phyloP scores from a whole-genome alignment of 805 yeast species.

The Candida ulmi region DNA sequence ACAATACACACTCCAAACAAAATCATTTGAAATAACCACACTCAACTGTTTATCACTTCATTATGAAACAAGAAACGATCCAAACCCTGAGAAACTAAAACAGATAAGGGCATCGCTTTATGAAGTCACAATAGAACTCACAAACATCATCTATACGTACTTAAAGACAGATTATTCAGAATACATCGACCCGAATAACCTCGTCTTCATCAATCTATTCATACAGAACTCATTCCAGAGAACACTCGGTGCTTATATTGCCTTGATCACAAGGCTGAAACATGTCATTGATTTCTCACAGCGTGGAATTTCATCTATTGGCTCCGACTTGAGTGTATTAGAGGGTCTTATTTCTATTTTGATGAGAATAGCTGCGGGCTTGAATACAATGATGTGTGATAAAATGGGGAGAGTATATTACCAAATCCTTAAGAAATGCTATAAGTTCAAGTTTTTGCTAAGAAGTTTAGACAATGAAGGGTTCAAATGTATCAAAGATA shows the following conservation, averaged over 20 bases:
- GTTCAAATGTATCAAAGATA: conserved; percentile 19
- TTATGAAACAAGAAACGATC: conserved; percentile 14
- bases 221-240: conserved; percentile 17
- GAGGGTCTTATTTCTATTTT: conserved; percentile 1
- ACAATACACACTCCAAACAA: conserved; percentile 12
- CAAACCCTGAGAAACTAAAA: conserved; percentile 9
- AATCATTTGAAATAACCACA: conserved; percentile 13
- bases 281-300: conserved; percentile 17
- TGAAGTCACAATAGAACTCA: conserved; percentile 6
- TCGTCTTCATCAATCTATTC: conserved; percentile 12
- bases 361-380: conserved; percentile 12
- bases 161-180: conserved; percentile 10
- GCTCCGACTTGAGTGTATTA: not conserved
- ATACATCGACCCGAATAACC: conserved; percentile 12
- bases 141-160: conserved; percentile 12
- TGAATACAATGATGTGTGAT: conserved; percentile 15
- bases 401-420: conserved; percentile 18
- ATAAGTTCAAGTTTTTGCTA: conserved; percentile 17
- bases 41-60: conserved; percentile 16
- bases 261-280: conserved; percentile 13
- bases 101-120: conserved; percentile 5
- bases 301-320: conserved; percentile 10
- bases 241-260: conserved; percentile 10
- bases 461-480: conserved; percentile 20
- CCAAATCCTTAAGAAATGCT: conserved; percentile 20